Evolutionary conservation across 2,329 filamentous ascomycete genomes (phyloP).

Genomic region (Myrmaecium sp.): DNA sequence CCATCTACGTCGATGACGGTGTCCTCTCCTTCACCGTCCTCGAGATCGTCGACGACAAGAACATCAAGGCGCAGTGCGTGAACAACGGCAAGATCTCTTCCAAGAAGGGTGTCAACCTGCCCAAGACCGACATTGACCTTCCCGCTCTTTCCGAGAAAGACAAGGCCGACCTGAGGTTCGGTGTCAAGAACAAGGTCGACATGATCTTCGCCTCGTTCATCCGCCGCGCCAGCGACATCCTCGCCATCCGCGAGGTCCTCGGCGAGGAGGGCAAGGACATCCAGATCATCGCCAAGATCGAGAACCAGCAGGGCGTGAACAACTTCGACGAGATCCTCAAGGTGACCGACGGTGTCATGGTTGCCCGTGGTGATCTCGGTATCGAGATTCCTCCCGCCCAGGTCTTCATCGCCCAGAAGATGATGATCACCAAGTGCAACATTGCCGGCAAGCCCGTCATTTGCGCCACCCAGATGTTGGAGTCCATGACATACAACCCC

Average conservation of each 20-base stretch:
- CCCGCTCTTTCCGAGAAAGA: slow-evolving; percentile 97
- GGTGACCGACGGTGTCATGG: slow-evolving; percentile 98
- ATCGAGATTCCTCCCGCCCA: slow-evolving; percentile 98
- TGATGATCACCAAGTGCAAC: slow-evolving; percentile 99
- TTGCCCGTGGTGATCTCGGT: slow-evolving; percentile 93
- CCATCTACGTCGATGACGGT: slow-evolving; percentile 97
- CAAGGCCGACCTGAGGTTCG: slow-evolving; percentile 81
- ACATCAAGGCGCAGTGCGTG: slow-evolving; percentile 66
- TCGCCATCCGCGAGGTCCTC: slow-evolving; percentile 76
- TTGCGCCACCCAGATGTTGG: slow-evolving; percentile 98
- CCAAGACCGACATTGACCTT: slow-evolving; percentile 96
- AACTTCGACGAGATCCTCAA: slow-evolving; percentile 96
- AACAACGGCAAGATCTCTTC: slow-evolving; percentile 99
- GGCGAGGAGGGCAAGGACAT: slow-evolving; percentile 88
- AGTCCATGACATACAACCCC: slow-evolving; percentile 99
- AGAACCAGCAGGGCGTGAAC: slow-evolving; percentile 99
- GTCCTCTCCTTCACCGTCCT: slow-evolving; percentile 93
- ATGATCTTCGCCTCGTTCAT: slow-evolving; percentile 99
- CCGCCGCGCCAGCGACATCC: slow-evolving; percentile 83
- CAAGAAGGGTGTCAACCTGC: slow-evolving; percentile 97
- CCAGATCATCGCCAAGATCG: slow-evolving; percentile 99
- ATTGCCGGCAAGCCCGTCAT: slow-evolving; percentile 97
- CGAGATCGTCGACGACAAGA: slow-evolving; percentile 75
- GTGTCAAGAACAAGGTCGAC: slow-evolving; percentile 96
- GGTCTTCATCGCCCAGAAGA: slow-evolving; percentile 99